Base-by-base conservation (phyloP, 768 basidiomycete species). In the Boletus reticuloceps region DNA sequence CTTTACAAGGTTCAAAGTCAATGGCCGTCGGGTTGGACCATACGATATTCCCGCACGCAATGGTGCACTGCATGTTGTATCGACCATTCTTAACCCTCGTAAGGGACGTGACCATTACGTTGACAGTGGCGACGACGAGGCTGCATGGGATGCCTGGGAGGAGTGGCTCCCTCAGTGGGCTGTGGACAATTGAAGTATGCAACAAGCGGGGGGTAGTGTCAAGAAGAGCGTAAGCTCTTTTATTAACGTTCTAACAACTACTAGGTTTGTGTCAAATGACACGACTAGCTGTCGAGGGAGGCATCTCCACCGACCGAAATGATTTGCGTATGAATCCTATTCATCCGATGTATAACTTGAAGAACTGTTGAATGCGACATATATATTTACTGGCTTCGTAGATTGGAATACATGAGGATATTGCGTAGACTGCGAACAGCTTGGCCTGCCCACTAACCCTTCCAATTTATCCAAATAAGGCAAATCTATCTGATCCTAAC, bases 401-500 rank as follows among this genome's bases (percentile, higher is more conserved):
- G 8, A 10, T 8, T 9, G 29, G 8, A 9, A 29, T 29, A 25
- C 29, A 29, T 29, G 29, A 29, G 29, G 29, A 29, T 29, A 9
- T 29, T 8, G 27, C 27, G 36, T 37, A 1, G 36, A 13, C 14
- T 36, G 34, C 8, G 14, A 36, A 14, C 34, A 12, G 10, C n/a
- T n/a, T n/a, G n/a, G n/a, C n/a, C n/a, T n/a, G n/a, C n/a, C n/a
- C n/a, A n/a, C n/a, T n/a, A n/a, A n/a, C 9, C 22, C 22, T 29
- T 37, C 36, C 17, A 8, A 3, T 46, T 46, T 47, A 25, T n/a
- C 13, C 66, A 72, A 51, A 76, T 81, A 22, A 66, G 69, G 27
- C 41, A 51, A 56, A 48, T 20, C 52, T 55, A 48, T 60, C 42
- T 41, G 51, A 58, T 53, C 58, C 32, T 68, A 69, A 68, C 50